phyloP scores from a whole-genome alignment of 2,329 filamentous ascomycete species.

The Pseudopithomyces maydicus region DNA sequence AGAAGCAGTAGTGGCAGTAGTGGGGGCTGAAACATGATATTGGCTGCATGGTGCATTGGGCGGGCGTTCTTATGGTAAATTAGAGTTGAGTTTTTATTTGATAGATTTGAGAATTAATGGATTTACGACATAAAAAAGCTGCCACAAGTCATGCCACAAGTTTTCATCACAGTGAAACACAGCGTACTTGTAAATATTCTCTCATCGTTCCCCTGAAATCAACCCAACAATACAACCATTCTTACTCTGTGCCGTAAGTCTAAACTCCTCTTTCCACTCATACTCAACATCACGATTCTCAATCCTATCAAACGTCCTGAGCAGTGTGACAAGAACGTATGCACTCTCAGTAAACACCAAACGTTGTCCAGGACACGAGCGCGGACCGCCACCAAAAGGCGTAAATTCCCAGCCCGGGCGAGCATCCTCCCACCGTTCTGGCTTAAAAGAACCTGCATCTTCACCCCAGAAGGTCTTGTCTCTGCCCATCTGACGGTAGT shows the following conservation, averaged over 20 bases:
- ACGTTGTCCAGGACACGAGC: slow-evolving; percentile 13
- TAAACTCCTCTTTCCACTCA: slow-evolving; percentile 6
- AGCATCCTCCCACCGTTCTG: slow-evolving; percentile 20
- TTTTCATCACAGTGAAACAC: no score
- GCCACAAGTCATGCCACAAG: no score
- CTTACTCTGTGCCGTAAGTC: slow-evolving; percentile 3
- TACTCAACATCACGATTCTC: neutral
- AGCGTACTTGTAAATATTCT: no score
- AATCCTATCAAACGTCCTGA: neutral
- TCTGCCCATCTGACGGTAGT: slow-evolving; percentile 14
- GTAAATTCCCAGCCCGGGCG: slow-evolving; percentile 18
- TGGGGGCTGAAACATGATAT: neutral
- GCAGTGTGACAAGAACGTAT: slow-evolving; percentile 2
- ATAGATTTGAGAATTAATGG: neutral
- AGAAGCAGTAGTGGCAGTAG: slow-evolving; percentile 12
- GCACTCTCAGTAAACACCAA: slow-evolving; percentile 18
- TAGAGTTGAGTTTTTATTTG: neutral
- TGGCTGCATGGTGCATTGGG: neutral
- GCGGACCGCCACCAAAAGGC: slow-evolving; percentile 21
- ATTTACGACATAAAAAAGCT: no score
- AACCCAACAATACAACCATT: slow-evolving; percentile 5
- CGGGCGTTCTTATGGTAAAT: neutral
- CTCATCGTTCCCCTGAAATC: no score
- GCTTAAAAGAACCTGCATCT: slow-evolving; percentile 19
- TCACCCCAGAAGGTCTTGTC: slow-evolving; percentile 16